phyloP scores from a whole-genome alignment of 352 stramenopile species.

The Pythium sukuiense region DNA sequence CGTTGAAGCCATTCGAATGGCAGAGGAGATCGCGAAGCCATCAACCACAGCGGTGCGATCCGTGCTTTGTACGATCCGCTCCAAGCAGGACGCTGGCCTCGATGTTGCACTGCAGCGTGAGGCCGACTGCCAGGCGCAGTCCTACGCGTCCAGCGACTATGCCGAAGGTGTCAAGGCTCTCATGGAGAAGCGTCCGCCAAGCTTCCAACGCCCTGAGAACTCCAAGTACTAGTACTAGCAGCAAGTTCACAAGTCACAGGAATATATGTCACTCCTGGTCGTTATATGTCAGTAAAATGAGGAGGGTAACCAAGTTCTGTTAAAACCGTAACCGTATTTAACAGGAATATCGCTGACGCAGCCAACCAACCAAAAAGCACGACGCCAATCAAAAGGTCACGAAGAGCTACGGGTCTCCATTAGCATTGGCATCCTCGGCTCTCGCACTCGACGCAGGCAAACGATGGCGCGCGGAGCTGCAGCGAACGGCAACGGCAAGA shows the following conservation, averaged over 20 bases:
- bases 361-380: constrained; percentile 17
- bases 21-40: constrained; percentile 50
- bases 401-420: not conserved
- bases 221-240: constrained; percentile 30
- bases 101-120: constrained; percentile 65
- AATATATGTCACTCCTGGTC: not conserved
- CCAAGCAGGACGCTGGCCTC: constrained; percentile 67
- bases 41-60: constrained; percentile 72
- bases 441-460: constrained; percentile 12
- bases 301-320: not conserved
- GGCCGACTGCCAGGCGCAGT: constrained; percentile 77
- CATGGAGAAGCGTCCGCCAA: constrained; percentile 52
- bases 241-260: not conserved
- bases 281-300: not conserved
- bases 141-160: constrained; percentile 81
- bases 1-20: constrained; percentile 52
- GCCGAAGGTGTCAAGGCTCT: constrained; percentile 78
- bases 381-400: constrained; percentile 31
- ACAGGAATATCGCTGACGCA: constrained; percentile 4
- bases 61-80: constrained; percentile 63
- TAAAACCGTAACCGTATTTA: constrained; percentile 16
- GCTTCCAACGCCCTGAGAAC: constrained; percentile 51
- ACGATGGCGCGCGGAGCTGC: constrained; percentile 25
- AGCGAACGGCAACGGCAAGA: constrained; percentile 17
- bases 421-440: not conserved